Base-by-base conservation (phyloP, 306 rosid genomes). In the Neltuma alba region DNA sequence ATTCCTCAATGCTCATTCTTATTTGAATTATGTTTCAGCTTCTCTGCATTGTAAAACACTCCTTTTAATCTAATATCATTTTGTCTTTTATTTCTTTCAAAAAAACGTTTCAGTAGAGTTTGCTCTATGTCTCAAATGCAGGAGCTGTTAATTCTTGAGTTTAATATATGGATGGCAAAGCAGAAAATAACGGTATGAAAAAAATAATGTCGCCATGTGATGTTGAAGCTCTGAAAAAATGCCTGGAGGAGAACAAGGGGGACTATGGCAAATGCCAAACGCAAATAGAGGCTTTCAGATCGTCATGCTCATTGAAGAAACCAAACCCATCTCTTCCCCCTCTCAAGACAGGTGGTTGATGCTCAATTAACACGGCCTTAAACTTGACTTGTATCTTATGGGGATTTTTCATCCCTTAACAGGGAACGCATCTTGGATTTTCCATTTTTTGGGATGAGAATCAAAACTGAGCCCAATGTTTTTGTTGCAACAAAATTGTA, bases 241-340 rank as follows among this genome's bases (percentile, higher is more conserved):
- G 98, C 60, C 85, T 94, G 92, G 97, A 92, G 81, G 97, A 92
- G 84, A 92, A 87, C 83, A 91, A 91, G 4, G 97, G 97, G 6
- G 93, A 92, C 80, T 86, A 90, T 69, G 80, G 85, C 80, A 94
- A 94, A 87, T 92, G 98, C 72, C 93, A 88, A 61, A 75, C 90
- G 5, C 97, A 94, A 10, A 92, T 94, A 23, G 93, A 91, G 58
- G 97, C 97, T 72, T 94, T 92, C 67, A 91, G 84, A 79, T 86
- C 89, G 18, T 91, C 96, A 0, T 94, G 98, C 42, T 86, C 97
- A 12, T 27, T 88, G 12, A 86, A 85, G 85, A 91, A 92, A 66
- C 87, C 89, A 62, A 91, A 42, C 48, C 33, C 82, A 40, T 85
- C 92, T 42, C 75, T 55, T 38, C 85, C 83, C 18, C 44, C 58